A percentile compares a stretch with the other conserved stretches of the same genome.
Evolutionary conservation across 2,329 filamentous ascomycete species (phyloP).

Genomic region (Diaporthe velutina): DNA sequence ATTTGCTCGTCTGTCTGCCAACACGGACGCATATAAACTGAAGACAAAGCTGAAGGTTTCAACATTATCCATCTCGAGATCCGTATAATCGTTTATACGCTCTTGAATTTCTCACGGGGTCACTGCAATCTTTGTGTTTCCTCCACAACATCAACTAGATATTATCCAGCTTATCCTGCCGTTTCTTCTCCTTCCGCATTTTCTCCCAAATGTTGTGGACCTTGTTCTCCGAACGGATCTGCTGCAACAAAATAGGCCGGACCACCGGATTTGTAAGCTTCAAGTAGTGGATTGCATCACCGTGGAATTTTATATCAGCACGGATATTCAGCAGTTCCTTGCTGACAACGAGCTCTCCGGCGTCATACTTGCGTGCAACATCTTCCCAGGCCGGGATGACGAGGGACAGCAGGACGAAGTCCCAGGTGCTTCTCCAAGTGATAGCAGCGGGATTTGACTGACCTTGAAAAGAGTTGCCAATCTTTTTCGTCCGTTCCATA

Average conservation of each 20-base stretch:
- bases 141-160: not conserved
- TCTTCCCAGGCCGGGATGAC: slow-evolving; percentile 47
- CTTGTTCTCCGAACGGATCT: not conserved
- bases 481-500: slow-evolving; percentile 50
- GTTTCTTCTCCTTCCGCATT: not conserved
- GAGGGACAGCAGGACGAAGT: slow-evolving; percentile 42
- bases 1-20: not conserved
- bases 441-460: slow-evolving; percentile 44
- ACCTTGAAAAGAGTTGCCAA: slow-evolving; percentile 49
- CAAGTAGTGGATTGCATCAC: not conserved
- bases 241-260: not conserved
- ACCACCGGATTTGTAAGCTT: not conserved
- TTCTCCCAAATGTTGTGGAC: not conserved
- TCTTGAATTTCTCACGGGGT: not conserved
- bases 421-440: slow-evolving; percentile 48
- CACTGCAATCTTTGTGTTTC: not conserved
- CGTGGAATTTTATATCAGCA: not conserved
- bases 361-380: slow-evolving; percentile 43
- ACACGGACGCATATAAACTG: not conserved
- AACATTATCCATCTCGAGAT: not conserved
- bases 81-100: not conserved
- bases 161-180: not conserved
- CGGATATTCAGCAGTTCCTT: slow-evolving; percentile 37
- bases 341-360: slow-evolving; percentile 41
- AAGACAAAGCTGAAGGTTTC: not conserved